Evolutionary conservation across 495 filamentous ascomycete genomes (phyloP).

Genomic region (Mytilinidion resinicola): DNA sequence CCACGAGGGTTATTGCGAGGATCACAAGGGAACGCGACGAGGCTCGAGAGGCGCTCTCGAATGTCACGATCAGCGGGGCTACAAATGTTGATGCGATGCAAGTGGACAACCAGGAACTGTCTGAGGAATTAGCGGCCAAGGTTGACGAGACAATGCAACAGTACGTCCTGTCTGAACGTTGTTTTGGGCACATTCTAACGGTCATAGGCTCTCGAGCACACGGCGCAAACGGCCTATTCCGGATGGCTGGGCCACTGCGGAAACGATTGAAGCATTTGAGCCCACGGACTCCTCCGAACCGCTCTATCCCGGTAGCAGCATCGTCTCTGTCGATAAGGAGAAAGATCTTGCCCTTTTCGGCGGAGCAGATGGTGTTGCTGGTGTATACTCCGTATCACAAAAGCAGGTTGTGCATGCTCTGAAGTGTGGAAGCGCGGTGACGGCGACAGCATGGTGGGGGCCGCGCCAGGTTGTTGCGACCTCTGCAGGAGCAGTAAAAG

Average conservation of each 20-base stretch:
- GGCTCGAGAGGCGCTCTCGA: constrained; percentile 83
- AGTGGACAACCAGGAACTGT: constrained; percentile 67
- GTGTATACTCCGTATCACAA: constrained; percentile 70
- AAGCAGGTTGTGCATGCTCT: constrained; percentile 63
- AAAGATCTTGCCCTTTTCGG: constrained; percentile 72
- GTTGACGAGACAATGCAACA: constrained; percentile 70
- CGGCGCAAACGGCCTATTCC: constrained; percentile 84
- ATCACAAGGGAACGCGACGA: constrained; percentile 86
- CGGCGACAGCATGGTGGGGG: constrained; percentile 73
- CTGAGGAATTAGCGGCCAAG: constrained; percentile 64
- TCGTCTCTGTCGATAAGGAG: constrained; percentile 58
- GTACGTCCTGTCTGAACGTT: constrained; percentile 44
- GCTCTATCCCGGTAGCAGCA: constrained; percentile 57
- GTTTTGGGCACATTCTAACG: constrained; percentile 8
- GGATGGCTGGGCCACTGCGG: constrained; percentile 72
- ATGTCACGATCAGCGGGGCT: constrained; percentile 52
- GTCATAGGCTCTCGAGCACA: constrained; percentile 66
- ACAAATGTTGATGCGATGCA: constrained; percentile 80
- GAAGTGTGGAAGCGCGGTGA: constrained; percentile 61
- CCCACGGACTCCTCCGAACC: constrained; percentile 53
- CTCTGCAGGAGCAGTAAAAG: constrained; percentile 67
- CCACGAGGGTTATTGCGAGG: constrained; percentile 84
- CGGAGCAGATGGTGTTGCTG: constrained; percentile 67
- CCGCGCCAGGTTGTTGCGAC: constrained; percentile 65
- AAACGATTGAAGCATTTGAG: constrained; percentile 63